Evolutionary conservation across 163 green algal genomes (phyloP).

Genomic region (Volvox carteri): DNA sequence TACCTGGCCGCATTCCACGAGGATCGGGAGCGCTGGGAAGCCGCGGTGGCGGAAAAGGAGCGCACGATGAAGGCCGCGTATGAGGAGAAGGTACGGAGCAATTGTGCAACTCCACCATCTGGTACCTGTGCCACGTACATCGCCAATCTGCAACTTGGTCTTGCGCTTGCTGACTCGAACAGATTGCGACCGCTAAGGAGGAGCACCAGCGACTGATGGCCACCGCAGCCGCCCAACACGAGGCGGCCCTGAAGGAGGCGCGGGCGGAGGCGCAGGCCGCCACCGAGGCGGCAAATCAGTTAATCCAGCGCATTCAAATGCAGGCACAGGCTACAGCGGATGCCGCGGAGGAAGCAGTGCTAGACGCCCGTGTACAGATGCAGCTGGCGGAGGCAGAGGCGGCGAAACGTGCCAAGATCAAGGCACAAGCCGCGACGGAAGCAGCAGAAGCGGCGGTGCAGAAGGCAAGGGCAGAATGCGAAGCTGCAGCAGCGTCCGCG

Average conservation of each 20-base stretch:
- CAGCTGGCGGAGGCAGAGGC: neutral
- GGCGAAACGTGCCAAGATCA: neutral
- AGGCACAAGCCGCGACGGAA: neutral
- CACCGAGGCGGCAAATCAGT: neutral
- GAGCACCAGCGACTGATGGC: neutral
- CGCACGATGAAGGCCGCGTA: neutral
- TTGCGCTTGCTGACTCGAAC: neutral
- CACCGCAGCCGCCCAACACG: neutral
- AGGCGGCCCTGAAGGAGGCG: neutral
- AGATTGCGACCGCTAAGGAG: slow-evolving; percentile 1
- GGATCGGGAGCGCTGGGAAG: slow-evolving; percentile 34
- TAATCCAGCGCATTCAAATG: neutral
- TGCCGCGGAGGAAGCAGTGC: neutral
- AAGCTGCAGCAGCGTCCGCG: neutral
- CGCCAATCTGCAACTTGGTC: too few species aligned
- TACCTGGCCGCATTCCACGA: slow-evolving; percentile 49
- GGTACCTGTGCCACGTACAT: too few species aligned
- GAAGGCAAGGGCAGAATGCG: neutral
- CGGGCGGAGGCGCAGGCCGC: neutral
- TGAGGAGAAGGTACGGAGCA: slow-evolving; percentile 11
- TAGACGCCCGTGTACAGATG: neutral
- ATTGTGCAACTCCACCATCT: too few species aligned
- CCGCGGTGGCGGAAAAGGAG: slow-evolving; percentile 27
- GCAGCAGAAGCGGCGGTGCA: slow-evolving; percentile 11
- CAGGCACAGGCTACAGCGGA: neutral